These are phyloP conservation scores for Chaetomium tenue DNA, from an alignment of 495 filamentous ascomycete genomes.

Conservation along the genomic window DNA sequence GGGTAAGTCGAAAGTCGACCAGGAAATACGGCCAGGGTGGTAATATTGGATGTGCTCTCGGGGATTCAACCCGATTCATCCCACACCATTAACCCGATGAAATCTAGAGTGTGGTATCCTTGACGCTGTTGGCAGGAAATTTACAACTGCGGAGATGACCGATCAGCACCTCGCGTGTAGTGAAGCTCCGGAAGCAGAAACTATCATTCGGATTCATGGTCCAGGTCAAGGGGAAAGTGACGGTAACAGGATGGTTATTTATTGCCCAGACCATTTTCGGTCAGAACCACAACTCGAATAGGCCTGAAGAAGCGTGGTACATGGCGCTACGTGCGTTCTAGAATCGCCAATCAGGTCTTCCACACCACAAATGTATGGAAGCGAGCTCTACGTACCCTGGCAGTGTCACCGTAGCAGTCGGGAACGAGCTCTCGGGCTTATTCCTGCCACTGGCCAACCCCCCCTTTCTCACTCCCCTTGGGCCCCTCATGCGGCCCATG, in stretches of 20 bases:
- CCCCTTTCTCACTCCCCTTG: not conserved
- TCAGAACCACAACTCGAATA: not conserved
- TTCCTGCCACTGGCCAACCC: not conserved
- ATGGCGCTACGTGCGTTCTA: not conserved
- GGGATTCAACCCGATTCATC: conserved; percentile 16
- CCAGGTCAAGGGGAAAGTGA: not conserved
- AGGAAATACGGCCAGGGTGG: not conserved
- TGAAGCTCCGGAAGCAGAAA: not conserved
- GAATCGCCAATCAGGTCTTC: conserved; percentile 1
- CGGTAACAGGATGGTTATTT: not conserved
- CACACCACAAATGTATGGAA: not conserved
- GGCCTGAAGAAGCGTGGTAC: not conserved
- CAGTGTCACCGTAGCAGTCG: not conserved
- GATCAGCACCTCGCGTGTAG: not conserved
- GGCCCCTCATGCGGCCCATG: not conserved
- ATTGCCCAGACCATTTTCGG: not conserved
- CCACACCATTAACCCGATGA: conserved; percentile 16
- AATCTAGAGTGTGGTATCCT: conserved; percentile 18
- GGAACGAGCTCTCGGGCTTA: not conserved
- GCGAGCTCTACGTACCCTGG: not conserved
- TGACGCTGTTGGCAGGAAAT: not conserved
- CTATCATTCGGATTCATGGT: not conserved
- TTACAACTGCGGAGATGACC: not conserved
- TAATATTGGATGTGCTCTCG: conserved; percentile 16
- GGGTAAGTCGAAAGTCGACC: not conserved